phyloP scores from a whole-genome alignment of 1,284 basidiomycete species.

The Pseudozyma sp. region DNA sequence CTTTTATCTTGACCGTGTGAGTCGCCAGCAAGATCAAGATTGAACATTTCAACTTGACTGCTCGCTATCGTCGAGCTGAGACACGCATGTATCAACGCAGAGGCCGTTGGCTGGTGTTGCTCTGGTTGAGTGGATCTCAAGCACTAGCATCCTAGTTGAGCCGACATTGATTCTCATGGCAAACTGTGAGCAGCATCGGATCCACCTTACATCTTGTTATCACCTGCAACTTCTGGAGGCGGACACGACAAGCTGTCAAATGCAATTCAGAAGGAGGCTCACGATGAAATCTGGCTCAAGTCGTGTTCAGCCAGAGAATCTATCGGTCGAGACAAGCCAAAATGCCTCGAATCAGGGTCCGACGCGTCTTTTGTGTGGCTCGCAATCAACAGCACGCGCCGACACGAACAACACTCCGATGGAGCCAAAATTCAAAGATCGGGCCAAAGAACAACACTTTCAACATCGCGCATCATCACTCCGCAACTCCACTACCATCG shows the following conservation, averaged over 20 bases:
- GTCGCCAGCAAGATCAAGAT: too few species aligned
- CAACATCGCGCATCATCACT: background rate
- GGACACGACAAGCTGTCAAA: too few species aligned
- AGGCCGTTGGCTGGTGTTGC: too few species aligned
- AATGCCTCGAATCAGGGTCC: constrained; percentile 2
- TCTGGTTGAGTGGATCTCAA: too few species aligned
- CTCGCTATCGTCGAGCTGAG: too few species aligned
- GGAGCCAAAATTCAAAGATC: constrained; percentile 10
- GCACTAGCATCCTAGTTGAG: background rate
- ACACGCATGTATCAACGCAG: too few species aligned
- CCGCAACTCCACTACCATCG: constrained; percentile 10
- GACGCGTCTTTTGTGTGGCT: constrained; percentile 24
- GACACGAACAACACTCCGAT: constrained; percentile 1
- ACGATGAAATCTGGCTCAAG: too few species aligned
- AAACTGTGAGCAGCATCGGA: background rate
- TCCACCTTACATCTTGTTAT: background rate
- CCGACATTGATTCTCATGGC: background rate
- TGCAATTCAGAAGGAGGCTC: too few species aligned
- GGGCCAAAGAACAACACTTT: constrained; percentile 33
- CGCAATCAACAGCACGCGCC: constrained; percentile 17
- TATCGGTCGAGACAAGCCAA: constrained; percentile 20
- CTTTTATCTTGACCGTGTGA: background rate
- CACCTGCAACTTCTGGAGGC: too few species aligned
- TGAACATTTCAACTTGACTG: background rate
- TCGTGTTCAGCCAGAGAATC: background rate